phyloP scores from a whole-genome alignment of 495 filamentous ascomycete genomes.

The Penicillium crystallinum region DNA sequence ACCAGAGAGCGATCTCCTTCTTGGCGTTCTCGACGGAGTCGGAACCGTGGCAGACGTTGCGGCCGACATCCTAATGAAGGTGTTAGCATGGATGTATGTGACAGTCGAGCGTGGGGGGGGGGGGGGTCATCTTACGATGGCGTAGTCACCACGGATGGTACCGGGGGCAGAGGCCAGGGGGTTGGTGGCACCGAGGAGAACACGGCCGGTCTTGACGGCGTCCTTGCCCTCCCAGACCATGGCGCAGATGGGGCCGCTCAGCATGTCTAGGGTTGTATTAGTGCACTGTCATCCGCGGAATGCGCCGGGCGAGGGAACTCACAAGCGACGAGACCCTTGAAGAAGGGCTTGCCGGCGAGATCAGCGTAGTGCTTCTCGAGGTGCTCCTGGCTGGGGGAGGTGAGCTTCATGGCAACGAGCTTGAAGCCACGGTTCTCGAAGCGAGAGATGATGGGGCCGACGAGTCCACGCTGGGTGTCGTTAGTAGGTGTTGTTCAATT shows the following conservation, averaged over 20 bases:
- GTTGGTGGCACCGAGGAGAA: constrained; percentile 96
- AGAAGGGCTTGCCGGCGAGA: constrained; percentile 91
- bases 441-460: constrained; percentile 93
- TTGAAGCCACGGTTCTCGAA: constrained; percentile 98
- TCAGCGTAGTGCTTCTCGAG: constrained; percentile 97
- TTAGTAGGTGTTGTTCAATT: constrained; percentile 21
- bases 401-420: constrained; percentile 94
- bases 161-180: constrained; percentile 86
- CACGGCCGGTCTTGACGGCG: constrained; percentile 94
- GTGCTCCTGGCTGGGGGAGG: constrained; percentile 79
- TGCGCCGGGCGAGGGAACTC: constrained; percentile 23
- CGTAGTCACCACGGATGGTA: constrained; percentile 91
- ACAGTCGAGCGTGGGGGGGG: neutral
- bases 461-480: constrained; percentile 73
- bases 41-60: constrained; percentile 99
- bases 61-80: constrained; percentile 69
- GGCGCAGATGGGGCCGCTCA: constrained; percentile 90
- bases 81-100: neutral
- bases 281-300: neutral
- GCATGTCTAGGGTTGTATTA: constrained; percentile 67
- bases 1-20: constrained; percentile 99
- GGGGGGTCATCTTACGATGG: constrained; percentile 44
- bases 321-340: constrained; percentile 87
- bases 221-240: constrained; percentile 99
- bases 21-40: constrained; percentile 96